phyloP scores from a whole-genome alignment of 2,329 filamentous ascomycete genomes.

The Paramyrothecium roridum region DNA sequence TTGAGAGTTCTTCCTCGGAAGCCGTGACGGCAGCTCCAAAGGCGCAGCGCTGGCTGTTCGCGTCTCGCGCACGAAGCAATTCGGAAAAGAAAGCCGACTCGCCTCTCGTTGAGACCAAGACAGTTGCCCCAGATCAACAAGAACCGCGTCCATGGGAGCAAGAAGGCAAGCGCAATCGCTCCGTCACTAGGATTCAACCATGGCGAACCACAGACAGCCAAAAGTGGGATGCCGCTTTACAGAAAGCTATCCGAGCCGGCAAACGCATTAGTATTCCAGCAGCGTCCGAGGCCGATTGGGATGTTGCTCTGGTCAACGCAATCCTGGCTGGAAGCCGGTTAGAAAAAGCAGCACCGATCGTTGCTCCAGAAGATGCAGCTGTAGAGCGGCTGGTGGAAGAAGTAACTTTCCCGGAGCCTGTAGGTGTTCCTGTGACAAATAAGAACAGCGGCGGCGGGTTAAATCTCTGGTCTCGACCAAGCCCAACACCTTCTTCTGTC shows the following conservation, averaged over 20 bases:
- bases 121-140: neutral
- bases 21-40: neutral
- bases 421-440: neutral
- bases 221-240: constrained; percentile 37
- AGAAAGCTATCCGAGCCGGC: constrained; percentile 14
- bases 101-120: no score
- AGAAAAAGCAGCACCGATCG: neutral
- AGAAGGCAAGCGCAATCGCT: neutral
- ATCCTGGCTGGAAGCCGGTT: neutral
- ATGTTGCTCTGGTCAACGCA: neutral
- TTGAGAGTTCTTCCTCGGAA: neutral
- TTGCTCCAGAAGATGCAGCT: neutral
- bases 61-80: neutral
- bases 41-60: neutral
- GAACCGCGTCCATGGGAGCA: constrained; percentile 1
- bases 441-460: neutral
- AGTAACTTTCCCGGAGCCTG: neutral
- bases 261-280: constrained; percentile 1
- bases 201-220: constrained; percentile 13
- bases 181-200: neutral
- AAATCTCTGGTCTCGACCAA: neutral
- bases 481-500: neutral
- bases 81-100: neutral
- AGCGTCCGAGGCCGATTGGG: constrained; percentile 8
- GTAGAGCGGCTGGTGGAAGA: neutral